Evolutionary conservation across 2,329 filamentous ascomycete species (phyloP), one percentile per base, ranked within the genome.

Genomic region (Nothopassalora personata): DNA sequence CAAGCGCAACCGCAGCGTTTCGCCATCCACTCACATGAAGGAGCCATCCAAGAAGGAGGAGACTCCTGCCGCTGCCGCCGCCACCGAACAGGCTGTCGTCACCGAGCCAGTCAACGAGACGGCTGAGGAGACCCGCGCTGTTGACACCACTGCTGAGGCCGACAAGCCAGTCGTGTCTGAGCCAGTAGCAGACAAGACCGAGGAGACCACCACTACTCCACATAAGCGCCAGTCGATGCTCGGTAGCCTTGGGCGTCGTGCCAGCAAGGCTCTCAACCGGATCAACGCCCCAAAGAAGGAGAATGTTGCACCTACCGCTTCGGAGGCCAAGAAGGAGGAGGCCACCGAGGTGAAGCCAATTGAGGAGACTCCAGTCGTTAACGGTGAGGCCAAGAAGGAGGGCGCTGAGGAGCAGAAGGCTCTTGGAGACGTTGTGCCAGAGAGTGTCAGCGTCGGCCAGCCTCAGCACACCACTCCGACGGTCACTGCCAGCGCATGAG

Each of bases 21-120:
- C 68, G 74, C 79, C 70, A 48, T 72, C 70, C 51, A 65, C 68
- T 39, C 50, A 57, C 60, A 61, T 66, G 54, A 71, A 71, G 66
- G 74, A 76, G 61, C 72, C 75, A 64, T 54, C 64, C 56, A 68
- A 65, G 59, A 62, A 66, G 39, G 66, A 70, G 56, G 65, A 69
- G 59, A 65, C 66, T 53, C 54, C 69, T 31, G 62, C 68, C 23
- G 66, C 54, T 34, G 48, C 60, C 30, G 59, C 62, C 28, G 46
- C 54, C 36, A 74, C 74, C 59, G 54, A 75, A 64, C 54, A 59
- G 53, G 66, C 72, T 30, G 60, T 56, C 53, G 64, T 59, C 52
- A 60, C 64, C 34, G 64, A 66, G 61, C 53, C 53, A 46, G 53
- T 36, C n/a, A 28, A 30, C 28, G 65, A 70, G 62, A 60, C 69